Evolutionary conservation across 148 eudicot species (phyloP).

Genomic region (Rhododendron williamsianum): DNA sequence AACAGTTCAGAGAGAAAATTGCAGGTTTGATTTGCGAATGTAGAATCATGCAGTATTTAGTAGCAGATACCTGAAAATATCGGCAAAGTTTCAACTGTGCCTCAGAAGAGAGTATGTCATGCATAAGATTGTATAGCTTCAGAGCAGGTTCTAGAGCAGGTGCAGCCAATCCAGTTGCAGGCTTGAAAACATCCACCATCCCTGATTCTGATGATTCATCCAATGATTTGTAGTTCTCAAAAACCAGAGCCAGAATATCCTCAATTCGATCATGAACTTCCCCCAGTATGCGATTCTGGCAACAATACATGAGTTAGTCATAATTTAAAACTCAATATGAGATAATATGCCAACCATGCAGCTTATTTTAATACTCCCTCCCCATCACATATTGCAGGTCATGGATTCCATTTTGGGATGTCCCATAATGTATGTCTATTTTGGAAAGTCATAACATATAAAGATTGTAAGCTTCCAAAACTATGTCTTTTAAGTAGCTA

Average conservation of each 20-base stretch:
- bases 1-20: conserved; percentile 2
- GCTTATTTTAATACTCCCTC: not conserved
- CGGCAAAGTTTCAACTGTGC: conserved; percentile 65
- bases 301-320: conserved; percentile 8
- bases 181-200: conserved; percentile 55
- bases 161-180: conserved; percentile 69
- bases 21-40: not conserved
- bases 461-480: not conserved
- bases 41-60: not conserved
- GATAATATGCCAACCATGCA: not conserved
- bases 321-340: not conserved
- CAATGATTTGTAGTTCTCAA: conserved; percentile 85
- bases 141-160: conserved; percentile 78
- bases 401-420: not conserved
- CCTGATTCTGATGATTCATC: conserved; percentile 77
- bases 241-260: conserved; percentile 67
- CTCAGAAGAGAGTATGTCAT: conserved; percentile 74
- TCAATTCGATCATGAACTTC: conserved; percentile 77
- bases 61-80: conserved; percentile 63
- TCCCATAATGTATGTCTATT: not conserved
- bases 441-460: not conserved
- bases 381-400: not conserved
- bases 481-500: not conserved
- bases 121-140: conserved; percentile 70
- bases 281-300: conserved; percentile 80